Conservation (phyloP, 768 basidiomycete species). For the Daedaleopsis nitida region DNA sequence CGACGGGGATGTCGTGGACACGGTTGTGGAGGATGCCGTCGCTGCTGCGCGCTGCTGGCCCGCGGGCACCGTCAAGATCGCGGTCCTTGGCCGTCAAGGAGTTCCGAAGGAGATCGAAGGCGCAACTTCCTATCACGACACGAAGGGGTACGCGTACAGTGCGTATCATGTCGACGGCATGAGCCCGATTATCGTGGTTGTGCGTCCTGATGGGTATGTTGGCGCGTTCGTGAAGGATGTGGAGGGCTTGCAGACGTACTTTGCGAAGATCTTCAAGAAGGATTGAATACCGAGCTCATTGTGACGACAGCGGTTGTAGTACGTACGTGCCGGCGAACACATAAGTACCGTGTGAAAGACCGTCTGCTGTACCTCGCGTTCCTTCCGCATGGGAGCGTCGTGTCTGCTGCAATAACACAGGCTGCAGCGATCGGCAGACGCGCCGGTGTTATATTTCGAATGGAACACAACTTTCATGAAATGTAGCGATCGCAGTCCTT, state of each 20-base stretch:
- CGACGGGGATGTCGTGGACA: background rate
- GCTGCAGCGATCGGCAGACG: too few species aligned
- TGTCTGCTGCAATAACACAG: too few species aligned
- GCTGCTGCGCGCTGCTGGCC: background rate
- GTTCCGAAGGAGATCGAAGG: background rate
- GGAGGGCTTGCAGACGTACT: conserved; percentile 1
- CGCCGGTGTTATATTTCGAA: too few species aligned
- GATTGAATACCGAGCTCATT: background rate
- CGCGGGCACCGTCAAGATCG: background rate
- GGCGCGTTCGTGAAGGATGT: conserved; percentile 7
- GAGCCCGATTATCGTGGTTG: conserved; percentile 3
- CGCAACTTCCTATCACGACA: conserved; percentile 5
- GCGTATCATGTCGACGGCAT: conserved; percentile 9
- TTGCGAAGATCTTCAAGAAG: background rate
- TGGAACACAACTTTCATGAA: too few species aligned
- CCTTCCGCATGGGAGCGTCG: too few species aligned
- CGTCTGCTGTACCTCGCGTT: too few species aligned
- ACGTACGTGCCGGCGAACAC: too few species aligned
- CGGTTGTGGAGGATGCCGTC: background rate
- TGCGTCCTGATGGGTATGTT: conserved; percentile 20
- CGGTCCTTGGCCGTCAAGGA: conserved; percentile 1
- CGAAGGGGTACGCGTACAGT: conserved; percentile 8
- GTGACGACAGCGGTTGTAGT: too few species aligned
- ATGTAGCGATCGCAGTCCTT: too few species aligned
- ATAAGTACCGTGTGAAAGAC: too few species aligned